Evolutionary conservation across 768 basidiomycete genomes (phyloP).

Genomic region (Naganishia friedmannii): DNA sequence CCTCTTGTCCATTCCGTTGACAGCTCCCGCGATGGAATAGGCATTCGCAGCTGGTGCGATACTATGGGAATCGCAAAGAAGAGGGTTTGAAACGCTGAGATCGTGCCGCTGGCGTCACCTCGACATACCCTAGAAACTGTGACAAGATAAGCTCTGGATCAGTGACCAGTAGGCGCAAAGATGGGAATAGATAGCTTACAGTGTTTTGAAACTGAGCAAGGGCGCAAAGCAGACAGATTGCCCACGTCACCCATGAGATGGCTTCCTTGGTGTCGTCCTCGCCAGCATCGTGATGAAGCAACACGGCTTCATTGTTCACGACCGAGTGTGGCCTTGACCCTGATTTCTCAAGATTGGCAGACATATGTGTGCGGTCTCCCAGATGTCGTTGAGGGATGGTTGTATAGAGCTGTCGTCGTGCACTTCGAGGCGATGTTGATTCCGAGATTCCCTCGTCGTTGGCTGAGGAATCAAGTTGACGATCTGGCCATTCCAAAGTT

Average conservation of each 20-base stretch:
- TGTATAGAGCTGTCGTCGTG: not conserved
- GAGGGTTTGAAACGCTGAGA: not conserved
- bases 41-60: not conserved
- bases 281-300: not conserved
- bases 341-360: not conserved
- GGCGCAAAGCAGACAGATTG: not conserved
- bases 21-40: not conserved
- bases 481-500: not conserved
- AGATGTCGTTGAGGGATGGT: not conserved
- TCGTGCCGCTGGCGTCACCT: not conserved
- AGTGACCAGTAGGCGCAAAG: not conserved
- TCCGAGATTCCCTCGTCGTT: not conserved
- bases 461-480: not conserved
- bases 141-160: not conserved
- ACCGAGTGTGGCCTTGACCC: not conserved
- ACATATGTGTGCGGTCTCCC: not conserved
- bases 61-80: not conserved
- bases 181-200: not conserved
- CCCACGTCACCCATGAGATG: not conserved
- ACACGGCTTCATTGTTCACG: not conserved
- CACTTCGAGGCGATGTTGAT: not conserved
- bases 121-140: slow-evolving; percentile 1
- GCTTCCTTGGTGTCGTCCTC: slow-evolving; percentile 2
- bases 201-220: not conserved
- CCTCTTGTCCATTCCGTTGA: not conserved